Base-by-base conservation (phyloP, 495 filamentous ascomycete genomes). In the Entonaema liquescens region DNA sequence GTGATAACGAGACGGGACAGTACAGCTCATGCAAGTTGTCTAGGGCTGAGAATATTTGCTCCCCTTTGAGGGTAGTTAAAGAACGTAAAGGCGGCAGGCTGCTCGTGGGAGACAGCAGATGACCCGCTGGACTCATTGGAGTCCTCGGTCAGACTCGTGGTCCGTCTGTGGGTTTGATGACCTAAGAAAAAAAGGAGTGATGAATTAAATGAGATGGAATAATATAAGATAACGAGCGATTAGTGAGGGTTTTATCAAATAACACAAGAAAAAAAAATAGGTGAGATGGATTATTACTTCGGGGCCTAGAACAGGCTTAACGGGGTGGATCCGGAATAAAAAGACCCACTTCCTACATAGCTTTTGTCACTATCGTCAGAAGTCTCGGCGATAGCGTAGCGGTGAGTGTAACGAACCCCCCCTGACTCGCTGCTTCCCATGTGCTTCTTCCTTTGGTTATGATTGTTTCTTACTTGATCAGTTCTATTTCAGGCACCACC, bases 91-190 rank as follows among this genome's bases (percentile, higher is more conserved):
- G 63, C 5, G 76, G 74, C 52, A 78, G 52, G 62, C 76, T 75
- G 74, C 65, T 74, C 36, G 76, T 73, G 8, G 76, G 76, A 70
- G 74, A 68, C 67, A 67, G 72, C 65, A 52, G 57, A 65, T 53
- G 65, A 68, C 65, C 70, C 70, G 65, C 70, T 68, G 56, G 70
- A 40, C 60, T 73, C 70, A 73, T 73, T 65, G 55, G 65, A 61
- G 63, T 66, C 69, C 63, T 62, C 59, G 35, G 33, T 50, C 23
- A 68, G 65, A 65, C 55, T 73, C 49, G 13, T 25, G 19, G 64
- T 61, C 64, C 65, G 65, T 40, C 56, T 52, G 15, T 55, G 49
- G 19, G 17, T 21, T 49, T 29, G 36, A 31, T 59, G 31, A 66
- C 58, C 17, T 44, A 64, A 60, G 25, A 49, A 50, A 19, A 25